These are phyloP conservation scores for Eucalyptus tenuipes DNA, from an alignment of 345 rosid genomes.

Conservation along the genomic window DNA sequence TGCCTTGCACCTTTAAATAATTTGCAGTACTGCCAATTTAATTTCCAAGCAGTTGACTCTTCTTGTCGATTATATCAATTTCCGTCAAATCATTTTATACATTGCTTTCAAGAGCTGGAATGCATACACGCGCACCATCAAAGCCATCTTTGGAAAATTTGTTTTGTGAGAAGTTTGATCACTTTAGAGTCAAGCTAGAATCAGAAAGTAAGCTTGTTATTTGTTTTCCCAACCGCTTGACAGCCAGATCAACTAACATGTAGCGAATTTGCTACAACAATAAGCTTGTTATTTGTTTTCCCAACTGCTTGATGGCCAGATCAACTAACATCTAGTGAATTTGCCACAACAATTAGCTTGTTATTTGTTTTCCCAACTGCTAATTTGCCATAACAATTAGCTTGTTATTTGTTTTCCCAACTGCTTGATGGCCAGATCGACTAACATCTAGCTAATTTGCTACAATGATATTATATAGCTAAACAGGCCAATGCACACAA, in stretches of 20 bases:
- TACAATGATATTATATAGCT: no score
- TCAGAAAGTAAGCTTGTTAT: not conserved
- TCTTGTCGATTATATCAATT: no score
- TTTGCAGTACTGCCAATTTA: no score
- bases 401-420: no score
- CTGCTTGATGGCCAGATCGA: no score
- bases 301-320: no score
- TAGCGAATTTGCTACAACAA: not conserved
- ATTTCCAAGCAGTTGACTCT: accelerated
- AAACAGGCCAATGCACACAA: no score
- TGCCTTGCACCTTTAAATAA: not conserved
- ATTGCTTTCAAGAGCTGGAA: not conserved
- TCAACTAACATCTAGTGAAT: no score
- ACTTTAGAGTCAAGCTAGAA: not conserved
- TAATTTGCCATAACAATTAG: not conserved
- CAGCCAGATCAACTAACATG: accelerated
- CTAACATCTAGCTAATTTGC: no score
- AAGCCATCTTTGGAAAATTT: not conserved
- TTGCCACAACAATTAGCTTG: no score
- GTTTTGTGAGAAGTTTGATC: not conserved
- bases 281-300: no score
- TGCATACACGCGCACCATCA: not conserved
- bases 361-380: no score
- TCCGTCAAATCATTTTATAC: not conserved
- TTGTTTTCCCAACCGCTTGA: not conserved